These are phyloP conservation scores for Termitomyces sp. DNA, from an alignment of 768 basidiomycete species.

Conservation along the genomic window DNA sequence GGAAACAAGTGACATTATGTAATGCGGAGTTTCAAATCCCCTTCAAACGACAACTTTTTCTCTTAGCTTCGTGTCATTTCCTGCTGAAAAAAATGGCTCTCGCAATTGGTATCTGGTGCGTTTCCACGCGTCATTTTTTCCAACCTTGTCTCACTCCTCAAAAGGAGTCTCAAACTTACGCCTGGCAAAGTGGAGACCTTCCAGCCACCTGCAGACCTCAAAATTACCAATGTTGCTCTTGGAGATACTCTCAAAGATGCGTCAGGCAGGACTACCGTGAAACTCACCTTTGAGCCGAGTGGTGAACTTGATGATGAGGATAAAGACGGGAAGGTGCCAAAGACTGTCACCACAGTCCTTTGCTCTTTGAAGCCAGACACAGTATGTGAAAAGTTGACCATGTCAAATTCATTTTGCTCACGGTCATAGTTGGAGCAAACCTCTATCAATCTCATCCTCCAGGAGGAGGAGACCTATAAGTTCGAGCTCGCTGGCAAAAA, in stretches of 20 bases:
- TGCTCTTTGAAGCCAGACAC: constrained; percentile 80
- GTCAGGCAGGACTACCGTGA: constrained; percentile 58
- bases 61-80: constrained; percentile 4
- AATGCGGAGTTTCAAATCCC: constrained; percentile 44
- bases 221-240: constrained; percentile 79
- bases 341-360: constrained; percentile 49
- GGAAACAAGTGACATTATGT: constrained; percentile 7
- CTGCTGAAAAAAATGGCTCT: constrained; percentile 39
- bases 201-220: constrained; percentile 60
- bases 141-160: constrained; percentile 2
- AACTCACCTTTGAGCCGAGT: constrained; percentile 50
- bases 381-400: constrained; percentile 33
- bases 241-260: constrained; percentile 65
- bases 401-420: not conserved
- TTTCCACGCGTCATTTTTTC: constrained; percentile 20
- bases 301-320: constrained; percentile 31
- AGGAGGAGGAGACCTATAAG: constrained; percentile 56
- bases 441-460: constrained; percentile 63
- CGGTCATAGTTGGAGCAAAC: constrained; percentile 68
- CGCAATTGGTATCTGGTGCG: constrained; percentile 66
- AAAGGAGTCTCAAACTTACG: constrained; percentile 57
- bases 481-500: constrained; percentile 81
- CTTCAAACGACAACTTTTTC: constrained; percentile 10
- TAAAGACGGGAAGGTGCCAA: constrained; percentile 33
- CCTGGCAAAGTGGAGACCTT: constrained; percentile 56